Evolutionary conservation across 2,329 filamentous ascomycete genomes (phyloP).

Genomic region (Tricladium varicosporioides): DNA sequence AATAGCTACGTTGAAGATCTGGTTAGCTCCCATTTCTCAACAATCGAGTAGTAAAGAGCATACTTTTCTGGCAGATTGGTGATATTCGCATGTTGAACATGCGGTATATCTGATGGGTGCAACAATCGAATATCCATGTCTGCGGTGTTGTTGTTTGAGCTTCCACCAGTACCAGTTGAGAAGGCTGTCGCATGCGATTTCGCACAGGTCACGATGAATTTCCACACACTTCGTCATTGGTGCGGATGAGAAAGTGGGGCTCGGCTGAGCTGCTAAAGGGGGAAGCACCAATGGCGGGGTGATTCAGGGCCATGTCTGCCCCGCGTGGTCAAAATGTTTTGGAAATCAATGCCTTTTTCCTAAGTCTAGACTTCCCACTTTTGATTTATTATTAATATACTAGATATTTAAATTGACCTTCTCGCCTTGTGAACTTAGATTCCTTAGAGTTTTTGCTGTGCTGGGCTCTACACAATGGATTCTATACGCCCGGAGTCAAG

Average conservation of each 20-base stretch:
- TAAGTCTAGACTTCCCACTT: not conserved
- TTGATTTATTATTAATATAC: not conserved
- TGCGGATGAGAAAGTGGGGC: slow-evolving; percentile 9
- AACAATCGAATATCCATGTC: slow-evolving; percentile 90
- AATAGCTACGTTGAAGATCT: slow-evolving; percentile 57
- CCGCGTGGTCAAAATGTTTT: not conserved
- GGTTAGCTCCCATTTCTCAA: not conserved
- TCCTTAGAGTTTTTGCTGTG: not conserved
- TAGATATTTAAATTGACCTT: not conserved
- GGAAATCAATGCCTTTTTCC: not conserved
- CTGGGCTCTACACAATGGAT: slow-evolving; percentile 9
- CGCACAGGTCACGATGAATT: not conserved
- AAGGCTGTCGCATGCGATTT: slow-evolving; percentile 5
- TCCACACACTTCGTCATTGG: slow-evolving; percentile 1
- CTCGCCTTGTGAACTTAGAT: not conserved
- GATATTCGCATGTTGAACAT: slow-evolving; percentile 97
- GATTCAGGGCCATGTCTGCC: not conserved
- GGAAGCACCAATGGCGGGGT: slow-evolving; percentile 1
- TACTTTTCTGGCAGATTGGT: slow-evolving; percentile 94
- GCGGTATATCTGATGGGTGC: slow-evolving; percentile 77
- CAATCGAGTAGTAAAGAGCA: not conserved
- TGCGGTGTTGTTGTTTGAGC: slow-evolving; percentile 27
- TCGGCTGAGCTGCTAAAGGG: not conserved
- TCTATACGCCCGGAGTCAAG: slow-evolving; percentile 7
- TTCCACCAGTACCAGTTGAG: slow-evolving; percentile 5